Evolutionary conservation across 1,284 basidiomycete genomes (phyloP), one percentile per base, ranked within the genome.

Genomic region (Ganoderma resinaceum): DNA sequence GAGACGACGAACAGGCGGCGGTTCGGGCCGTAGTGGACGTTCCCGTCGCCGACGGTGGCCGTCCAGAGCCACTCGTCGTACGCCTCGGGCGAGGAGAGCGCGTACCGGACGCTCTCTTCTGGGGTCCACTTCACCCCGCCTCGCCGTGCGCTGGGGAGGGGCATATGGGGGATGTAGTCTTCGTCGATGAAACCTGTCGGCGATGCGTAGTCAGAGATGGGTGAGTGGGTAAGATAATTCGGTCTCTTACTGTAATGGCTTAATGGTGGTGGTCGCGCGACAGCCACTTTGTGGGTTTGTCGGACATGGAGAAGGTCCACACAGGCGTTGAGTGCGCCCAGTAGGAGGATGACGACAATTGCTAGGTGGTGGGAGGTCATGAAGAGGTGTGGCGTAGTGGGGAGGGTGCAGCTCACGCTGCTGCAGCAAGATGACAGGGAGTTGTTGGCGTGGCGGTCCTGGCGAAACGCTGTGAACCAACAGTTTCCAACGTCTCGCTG

Each of bases 61-160:
- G 71, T 76, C 66, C 65, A 74, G 58, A 72, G 68, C 75, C 75
- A 76, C 55, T 76, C 75, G 40, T 61, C 52, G 43, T 62, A 46
- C 7, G 75, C 63, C 52, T 70, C 62, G 40, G 68, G 64, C 3
- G 55, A 58, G 40, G 16, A 61, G 70, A 72, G 62, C 14, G 68
- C 26, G 66, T 71, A 76, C 14, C 70, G 72, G 40, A 61, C 62
- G 66, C 63, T 72, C 46, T 76, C 74, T 57, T 76, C 74, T 58
- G 69, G 40, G 3, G 58, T 46, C 58, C 72, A 65, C 53, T 66
- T 65, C 2, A 72, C 74, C 37, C 38, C 58, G 42, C 62, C 63
- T 43, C 60, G 69, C 11, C 69, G 61, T 14, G 70, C 69, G 62
- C 65, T 57, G 5, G 66, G 68, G 33, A 75, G 66, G 14, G 71